These are phyloP conservation scores for Kodamaea fungicola DNA, from an alignment of 1,139 yeast species.

Conservation along the genomic window DNA sequence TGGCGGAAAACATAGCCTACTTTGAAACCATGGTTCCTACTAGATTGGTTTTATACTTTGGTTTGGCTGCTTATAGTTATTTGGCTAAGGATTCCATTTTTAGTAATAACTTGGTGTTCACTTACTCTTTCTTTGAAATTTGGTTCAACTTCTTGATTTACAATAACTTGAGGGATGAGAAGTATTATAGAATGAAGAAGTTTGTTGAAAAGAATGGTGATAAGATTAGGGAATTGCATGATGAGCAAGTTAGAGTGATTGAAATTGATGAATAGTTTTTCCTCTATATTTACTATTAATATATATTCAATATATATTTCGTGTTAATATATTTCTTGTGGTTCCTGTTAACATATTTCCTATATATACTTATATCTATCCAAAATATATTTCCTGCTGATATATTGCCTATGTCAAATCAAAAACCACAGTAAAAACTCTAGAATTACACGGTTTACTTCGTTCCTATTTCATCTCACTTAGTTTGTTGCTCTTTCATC, in stretches of 20 bases:
- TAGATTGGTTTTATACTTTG: slow-evolving; percentile 57
- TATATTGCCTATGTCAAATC: too few relatives aligned
- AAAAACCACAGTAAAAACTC: too few relatives aligned
- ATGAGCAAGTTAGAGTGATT: slow-evolving; percentile 27
- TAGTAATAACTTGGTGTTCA: slow-evolving; percentile 61
- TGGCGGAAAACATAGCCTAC: slow-evolving; percentile 52
- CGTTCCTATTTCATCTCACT: too few relatives aligned
- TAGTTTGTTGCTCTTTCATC: too few relatives aligned
- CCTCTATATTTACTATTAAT: slow-evolving; percentile 1
- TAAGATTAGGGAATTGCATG: slow-evolving; percentile 26
- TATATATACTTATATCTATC: too few relatives aligned
- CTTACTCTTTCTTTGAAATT: slow-evolving; percentile 62
- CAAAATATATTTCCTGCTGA: too few relatives aligned
- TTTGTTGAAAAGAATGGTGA: slow-evolving; percentile 35
- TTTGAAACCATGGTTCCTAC: slow-evolving; percentile 70
- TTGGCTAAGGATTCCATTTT: slow-evolving; percentile 40
- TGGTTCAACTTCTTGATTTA: slow-evolving; percentile 69
- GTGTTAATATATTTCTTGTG: not conserved
- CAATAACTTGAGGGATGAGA: slow-evolving; percentile 64
- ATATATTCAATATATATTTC: not conserved
- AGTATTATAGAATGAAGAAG: slow-evolving; percentile 38
- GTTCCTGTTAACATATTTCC: too few relatives aligned
- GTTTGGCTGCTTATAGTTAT: slow-evolving; percentile 44
- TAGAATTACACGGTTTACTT: too few relatives aligned
- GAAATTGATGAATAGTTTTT: slow-evolving; percentile 18